phyloP scores from a whole-genome alignment of 2,329 filamentous ascomycete species.

The Colletotrichum camelliae region DNA sequence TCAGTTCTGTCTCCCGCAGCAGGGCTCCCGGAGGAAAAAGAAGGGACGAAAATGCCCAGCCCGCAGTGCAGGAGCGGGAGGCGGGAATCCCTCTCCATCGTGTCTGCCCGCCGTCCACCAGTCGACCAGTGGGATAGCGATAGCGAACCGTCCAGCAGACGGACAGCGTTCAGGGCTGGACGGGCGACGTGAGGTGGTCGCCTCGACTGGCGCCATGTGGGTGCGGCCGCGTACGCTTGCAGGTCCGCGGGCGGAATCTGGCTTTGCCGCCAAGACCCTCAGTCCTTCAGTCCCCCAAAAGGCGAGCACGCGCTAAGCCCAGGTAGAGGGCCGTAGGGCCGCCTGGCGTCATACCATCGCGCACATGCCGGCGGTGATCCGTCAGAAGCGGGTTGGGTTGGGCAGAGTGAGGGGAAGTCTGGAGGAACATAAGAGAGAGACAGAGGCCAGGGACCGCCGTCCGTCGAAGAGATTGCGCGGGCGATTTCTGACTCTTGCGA shows the following conservation, averaged over 20 bases:
- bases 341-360: conserved; percentile 10
- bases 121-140: not conserved
- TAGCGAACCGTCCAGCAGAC: not conserved
- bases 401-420: not conserved
- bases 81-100: not conserved
- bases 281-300: not conserved
- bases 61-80: not conserved
- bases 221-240: conserved; percentile 17
- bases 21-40: not conserved
- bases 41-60: not conserved
- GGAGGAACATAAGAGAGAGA: not conserved
- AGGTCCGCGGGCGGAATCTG: conserved; percentile 9
- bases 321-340: conserved; percentile 1
- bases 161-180: not conserved
- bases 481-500: not conserved
- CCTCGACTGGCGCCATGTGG: conserved; percentile 8
- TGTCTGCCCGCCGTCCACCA: not conserved
- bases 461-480: not conserved
- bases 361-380: conserved; percentile 19
- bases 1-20: not conserved
- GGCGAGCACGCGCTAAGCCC: not conserved
- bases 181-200: not conserved
- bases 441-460: not conserved
- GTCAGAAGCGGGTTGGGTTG: not conserved
- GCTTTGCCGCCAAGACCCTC: conserved; percentile 15